Evolutionary conservation across 2,329 filamentous ascomycete species (phyloP).

Genomic region (Alternaria sp.): DNA sequence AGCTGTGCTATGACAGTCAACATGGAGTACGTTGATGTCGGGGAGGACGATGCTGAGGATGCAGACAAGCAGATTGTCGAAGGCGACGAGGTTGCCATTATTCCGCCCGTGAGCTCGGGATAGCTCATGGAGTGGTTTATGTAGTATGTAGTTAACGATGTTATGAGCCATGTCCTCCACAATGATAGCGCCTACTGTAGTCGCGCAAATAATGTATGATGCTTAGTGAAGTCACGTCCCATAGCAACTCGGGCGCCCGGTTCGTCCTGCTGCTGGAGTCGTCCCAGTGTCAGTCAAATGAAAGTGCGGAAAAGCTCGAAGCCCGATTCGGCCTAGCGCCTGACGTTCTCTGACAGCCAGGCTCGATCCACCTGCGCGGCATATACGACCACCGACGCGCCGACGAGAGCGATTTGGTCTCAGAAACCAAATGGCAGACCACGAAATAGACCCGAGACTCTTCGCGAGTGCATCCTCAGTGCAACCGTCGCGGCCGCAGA

Average conservation of each 20-base stretch:
- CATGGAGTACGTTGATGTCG: constrained; percentile 78
- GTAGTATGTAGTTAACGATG: background rate
- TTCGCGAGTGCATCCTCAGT: constrained; percentile 33
- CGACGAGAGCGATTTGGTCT: constrained; percentile 14
- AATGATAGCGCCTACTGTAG: background rate
- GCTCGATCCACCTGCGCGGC: constrained; percentile 4
- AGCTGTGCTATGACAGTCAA: constrained; percentile 83
- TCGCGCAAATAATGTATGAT: background rate
- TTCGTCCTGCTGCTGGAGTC: background rate
- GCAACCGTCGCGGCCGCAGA: constrained; percentile 34
- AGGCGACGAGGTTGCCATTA: constrained; percentile 86
- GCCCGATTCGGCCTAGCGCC: background rate
- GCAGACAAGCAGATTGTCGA: constrained; percentile 66
- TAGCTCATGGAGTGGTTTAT: background rate
- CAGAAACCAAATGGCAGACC: constrained; percentile 33
- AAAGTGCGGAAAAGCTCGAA: background rate
- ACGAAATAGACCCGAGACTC: constrained; percentile 43
- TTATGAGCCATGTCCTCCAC: background rate
- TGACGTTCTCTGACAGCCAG: background rate
- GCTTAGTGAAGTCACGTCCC: background rate
- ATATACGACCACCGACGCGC: constrained; percentile 29
- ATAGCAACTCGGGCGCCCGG: too few species aligned
- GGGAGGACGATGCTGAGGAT: constrained; percentile 58
- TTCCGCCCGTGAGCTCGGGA: constrained; percentile 87
- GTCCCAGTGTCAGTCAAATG: background rate